Percentiles rank a stretch among this genome's conserved stretches.
phyloP scores from a whole-genome alignment of 1,284 basidiomycete species.

The Trichosporon asahii region DNA sequence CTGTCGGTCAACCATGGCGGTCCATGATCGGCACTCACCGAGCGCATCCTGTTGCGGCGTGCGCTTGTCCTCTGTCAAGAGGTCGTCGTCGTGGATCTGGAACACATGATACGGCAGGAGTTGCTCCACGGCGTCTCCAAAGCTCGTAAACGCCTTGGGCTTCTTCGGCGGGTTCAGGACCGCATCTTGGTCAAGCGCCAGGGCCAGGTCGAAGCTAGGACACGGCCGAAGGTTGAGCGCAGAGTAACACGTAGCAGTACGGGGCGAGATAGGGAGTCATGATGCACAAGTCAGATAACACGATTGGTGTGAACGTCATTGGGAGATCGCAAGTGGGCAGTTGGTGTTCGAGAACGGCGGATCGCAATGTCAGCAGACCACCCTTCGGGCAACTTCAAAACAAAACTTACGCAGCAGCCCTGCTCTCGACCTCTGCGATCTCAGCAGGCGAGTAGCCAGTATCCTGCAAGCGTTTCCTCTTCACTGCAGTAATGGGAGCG shows the following conservation, averaged over 20 bases:
- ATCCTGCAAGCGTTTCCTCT: constrained; percentile 20
- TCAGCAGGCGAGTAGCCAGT: constrained; percentile 15
- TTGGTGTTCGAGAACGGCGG: not conserved
- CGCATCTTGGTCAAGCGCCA: constrained; percentile 38
- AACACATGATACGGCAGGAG: constrained; percentile 48
- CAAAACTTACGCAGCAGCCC: constrained; percentile 19
- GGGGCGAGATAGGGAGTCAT: too few relatives aligned
- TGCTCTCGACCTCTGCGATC: constrained; percentile 18
- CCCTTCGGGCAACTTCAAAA: not conserved
- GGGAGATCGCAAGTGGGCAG: not conserved
- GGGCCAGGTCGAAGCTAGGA: constrained; percentile 35
- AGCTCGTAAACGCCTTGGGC: constrained; percentile 30
- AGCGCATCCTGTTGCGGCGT: constrained; percentile 13
- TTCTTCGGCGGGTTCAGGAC: constrained; percentile 32
- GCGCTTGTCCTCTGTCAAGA: constrained; percentile 20
- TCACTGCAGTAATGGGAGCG: not conserved
- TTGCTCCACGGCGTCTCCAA: constrained; percentile 38
- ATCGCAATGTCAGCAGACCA: constrained; percentile 6
- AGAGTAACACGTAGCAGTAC: not conserved
- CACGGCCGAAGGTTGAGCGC: not conserved
- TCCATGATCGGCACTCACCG: constrained; percentile 12
- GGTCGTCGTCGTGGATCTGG: constrained; percentile 45
- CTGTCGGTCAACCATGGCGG: not conserved
- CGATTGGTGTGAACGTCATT: not conserved
- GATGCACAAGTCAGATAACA: not conserved